Base-by-base conservation (phyloP, 1,284 basidiomycete genomes). In the Cyathus olla region DNA sequence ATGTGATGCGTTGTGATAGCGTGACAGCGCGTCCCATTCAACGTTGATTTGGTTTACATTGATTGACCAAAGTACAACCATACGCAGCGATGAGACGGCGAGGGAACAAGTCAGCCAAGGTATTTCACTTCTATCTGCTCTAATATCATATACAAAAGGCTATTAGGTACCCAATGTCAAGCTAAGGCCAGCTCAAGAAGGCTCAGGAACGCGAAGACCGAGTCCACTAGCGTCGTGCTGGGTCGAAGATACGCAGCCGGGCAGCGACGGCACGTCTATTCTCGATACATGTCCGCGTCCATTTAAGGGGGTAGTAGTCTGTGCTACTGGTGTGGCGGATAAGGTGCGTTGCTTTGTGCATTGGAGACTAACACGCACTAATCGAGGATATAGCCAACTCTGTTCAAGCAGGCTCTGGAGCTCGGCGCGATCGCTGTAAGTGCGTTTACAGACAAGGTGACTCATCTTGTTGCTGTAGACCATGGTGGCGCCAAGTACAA, bases 401-500 rank as follows among this genome's bases (percentile, higher is more conserved):
- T 95, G 31, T 92, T 93, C 70, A 90, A 90, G 61, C 85, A 90
- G 69, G 94, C 92, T 2, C 74, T 88, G 28, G 90, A 93, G 70
- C 87, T 95, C 9, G 95, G 94, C 17, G 94, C 93, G 17, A 78
- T 81, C 27, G 83, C 86, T 47, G 81, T 86, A 10, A 84, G 77
- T 22, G 89, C 92, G 58, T 89, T 96, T 57, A 95, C 93, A 0
- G 92, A 94, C 72, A 85, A 84, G 55, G 91, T 94, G 28, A 95
- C 94, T 0, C 94, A 96, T 76, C 84, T 96, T 39, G 80, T 96
- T 49, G 92, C 94, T 1, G 80, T 78, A 28, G 78, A 79, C 19
- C 88, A 91, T 63, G 92, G 91, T 6, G 89, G 92, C 26, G 84
- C 89, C n/a, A 96, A 96, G 72, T 95, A 95, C 71, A 80, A 73